Percentiles rank a stretch among this genome's conserved stretches.
Evolutionary conservation across 2,329 filamentous ascomycete species (phyloP).

Genomic region (Microdochium paspali): DNA sequence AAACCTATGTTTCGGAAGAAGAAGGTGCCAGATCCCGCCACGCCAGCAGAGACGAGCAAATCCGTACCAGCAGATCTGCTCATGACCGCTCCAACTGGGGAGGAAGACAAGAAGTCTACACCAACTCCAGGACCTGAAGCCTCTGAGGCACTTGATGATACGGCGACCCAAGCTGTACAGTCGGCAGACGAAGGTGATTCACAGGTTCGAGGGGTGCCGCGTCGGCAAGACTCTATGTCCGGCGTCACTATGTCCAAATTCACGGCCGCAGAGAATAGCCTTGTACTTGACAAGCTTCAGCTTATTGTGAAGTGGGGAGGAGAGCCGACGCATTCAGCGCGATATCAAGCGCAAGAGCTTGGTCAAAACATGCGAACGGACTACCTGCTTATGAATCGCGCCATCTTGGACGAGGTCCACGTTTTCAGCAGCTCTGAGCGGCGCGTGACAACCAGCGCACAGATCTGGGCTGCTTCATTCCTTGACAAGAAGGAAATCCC

Average conservation of each 20-base stretch:
- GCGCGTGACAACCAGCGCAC: constrained; percentile 87
- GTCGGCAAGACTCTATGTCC: constrained; percentile 74
- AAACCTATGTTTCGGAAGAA: constrained; percentile 98
- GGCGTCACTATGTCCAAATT: constrained; percentile 90
- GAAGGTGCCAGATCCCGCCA: constrained; percentile 48
- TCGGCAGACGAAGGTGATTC: constrained; percentile 12
- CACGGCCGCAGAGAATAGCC: constrained; percentile 83
- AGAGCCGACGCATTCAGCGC: constrained; percentile 92
- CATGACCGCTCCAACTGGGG: constrained; percentile 10
- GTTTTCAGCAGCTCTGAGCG: constrained; percentile 95
- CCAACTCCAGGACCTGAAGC: constrained; percentile 6
- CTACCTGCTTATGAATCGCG: constrained; percentile 81
- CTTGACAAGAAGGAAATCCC: constrained; percentile 77
- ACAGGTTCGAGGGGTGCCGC: constrained; percentile 35
- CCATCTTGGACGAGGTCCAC: constrained; percentile 83
- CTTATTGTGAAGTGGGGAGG: constrained; percentile 99
- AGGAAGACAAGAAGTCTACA: constrained; percentile 12
- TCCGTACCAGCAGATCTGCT: constrained; percentile 16
- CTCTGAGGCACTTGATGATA: constrained; percentile 3
- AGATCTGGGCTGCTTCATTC: constrained; percentile 91
- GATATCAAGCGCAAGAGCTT: constrained; percentile 92
- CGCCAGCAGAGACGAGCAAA: constrained; percentile 25
- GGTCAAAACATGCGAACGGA: constrained; percentile 96
- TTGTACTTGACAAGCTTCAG: constrained; percentile 91
- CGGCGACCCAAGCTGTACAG: constrained; percentile 8